phyloP scores from a whole-genome alignment of 1,284 basidiomycete genomes.

The Boletus calvinii region DNA sequence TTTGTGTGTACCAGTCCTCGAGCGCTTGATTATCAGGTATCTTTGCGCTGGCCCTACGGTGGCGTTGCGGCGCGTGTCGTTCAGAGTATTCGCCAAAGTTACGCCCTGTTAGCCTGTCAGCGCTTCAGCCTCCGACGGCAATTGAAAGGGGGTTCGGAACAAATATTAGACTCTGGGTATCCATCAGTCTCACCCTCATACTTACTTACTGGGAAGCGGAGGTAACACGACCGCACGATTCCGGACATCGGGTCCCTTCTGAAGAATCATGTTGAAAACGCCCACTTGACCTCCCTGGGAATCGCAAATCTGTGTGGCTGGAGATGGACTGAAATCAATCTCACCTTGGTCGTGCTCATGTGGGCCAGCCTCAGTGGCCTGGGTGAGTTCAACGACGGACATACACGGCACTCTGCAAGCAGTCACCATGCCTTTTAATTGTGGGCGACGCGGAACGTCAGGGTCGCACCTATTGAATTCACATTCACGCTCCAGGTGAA shows the following conservation, averaged over 20 bases:
- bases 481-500: no score
- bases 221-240: not conserved
- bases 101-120: not conserved
- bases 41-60: not conserved
- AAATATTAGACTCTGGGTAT: not conserved
- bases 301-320: not conserved
- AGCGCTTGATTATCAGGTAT: not conserved
- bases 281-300: not conserved
- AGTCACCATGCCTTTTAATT: not conserved
- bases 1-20: conserved; percentile 3
- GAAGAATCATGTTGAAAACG: conserved; percentile 1
- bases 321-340: not conserved
- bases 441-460: no score
- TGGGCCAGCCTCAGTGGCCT: not conserved
- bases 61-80: no score
- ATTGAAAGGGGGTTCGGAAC: not conserved
- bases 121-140: not conserved
- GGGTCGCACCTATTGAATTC: no score
- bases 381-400: not conserved
- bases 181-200: not conserved
- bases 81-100: not conserved
- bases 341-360: not conserved
- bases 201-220: not conserved
- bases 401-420: not conserved
- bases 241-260: not conserved